phyloP scores from a whole-genome alignment of 495 filamentous ascomycete genomes.

The Aspergillus cristatus region DNA sequence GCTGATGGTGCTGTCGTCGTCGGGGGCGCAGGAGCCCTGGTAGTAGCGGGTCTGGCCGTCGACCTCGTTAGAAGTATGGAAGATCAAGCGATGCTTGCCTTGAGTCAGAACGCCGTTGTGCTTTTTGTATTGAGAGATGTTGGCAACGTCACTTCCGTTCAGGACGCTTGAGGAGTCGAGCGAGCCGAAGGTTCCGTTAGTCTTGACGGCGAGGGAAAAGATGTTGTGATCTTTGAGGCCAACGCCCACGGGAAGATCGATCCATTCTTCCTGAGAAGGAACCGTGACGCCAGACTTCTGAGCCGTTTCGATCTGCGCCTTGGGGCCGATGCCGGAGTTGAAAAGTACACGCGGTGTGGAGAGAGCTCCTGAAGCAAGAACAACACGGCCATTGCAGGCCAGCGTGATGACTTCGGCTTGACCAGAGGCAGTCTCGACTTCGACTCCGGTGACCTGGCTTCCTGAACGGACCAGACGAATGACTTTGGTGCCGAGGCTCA shows the following conservation, averaged over 20 bases:
- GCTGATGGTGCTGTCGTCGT: constrained; percentile 13
- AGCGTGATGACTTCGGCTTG: constrained; percentile 50
- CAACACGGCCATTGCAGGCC: constrained; percentile 52
- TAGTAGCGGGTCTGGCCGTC: constrained; percentile 20
- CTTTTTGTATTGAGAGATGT: constrained; percentile 38
- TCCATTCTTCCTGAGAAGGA: constrained; percentile 51
- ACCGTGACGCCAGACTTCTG: constrained; percentile 42
- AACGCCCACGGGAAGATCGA: constrained; percentile 64
- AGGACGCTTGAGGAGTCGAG: constrained; percentile 60
- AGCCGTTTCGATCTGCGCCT: constrained; percentile 51
- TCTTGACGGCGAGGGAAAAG: constrained; percentile 55
- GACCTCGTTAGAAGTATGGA: constrained; percentile 18
- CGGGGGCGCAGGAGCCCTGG: constrained; percentile 23
- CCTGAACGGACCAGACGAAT: constrained; percentile 54
- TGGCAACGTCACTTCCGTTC: constrained; percentile 34
- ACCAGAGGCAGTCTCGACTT: constrained; percentile 53
- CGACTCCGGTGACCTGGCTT: constrained; percentile 55
- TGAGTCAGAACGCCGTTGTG: constrained; percentile 57
- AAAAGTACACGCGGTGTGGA: constrained; percentile 66
- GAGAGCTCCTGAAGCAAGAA: constrained; percentile 62
- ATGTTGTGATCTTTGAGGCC: constrained; percentile 68
- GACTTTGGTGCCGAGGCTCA: constrained; percentile 57
- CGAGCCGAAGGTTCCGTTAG: constrained; percentile 48
- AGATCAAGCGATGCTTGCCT: constrained; percentile 51
- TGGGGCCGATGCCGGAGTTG: constrained; percentile 55